Evolutionary conservation across 768 basidiomycete genomes (phyloP).

Genomic region (Mycena galopus): DNA sequence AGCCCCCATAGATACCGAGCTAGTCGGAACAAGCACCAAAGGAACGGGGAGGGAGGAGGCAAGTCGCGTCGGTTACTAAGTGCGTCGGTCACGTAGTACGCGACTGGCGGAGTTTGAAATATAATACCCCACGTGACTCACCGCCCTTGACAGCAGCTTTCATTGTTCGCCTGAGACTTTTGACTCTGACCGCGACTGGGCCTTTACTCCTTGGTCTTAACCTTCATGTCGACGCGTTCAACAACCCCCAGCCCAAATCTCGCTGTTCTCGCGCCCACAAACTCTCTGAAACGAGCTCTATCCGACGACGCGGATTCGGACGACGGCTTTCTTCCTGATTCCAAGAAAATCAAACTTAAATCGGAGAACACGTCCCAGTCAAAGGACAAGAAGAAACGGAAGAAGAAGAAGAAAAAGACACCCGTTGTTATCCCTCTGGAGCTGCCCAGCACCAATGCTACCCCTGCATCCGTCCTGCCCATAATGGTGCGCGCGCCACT

Average conservation of each 20-base stretch:
- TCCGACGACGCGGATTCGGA: slow-evolving; percentile 46
- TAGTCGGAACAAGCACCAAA: neutral
- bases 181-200: neutral
- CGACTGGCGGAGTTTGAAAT: no score
- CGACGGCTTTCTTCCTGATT: slow-evolving; percentile 39
- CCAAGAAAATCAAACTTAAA: slow-evolving; percentile 50
- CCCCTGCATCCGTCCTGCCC: slow-evolving; percentile 11
- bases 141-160: no score
- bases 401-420: slow-evolving; percentile 52
- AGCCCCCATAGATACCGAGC: neutral
- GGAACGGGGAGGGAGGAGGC: neutral
- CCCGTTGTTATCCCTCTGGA: slow-evolving; percentile 45
- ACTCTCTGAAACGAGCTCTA: slow-evolving; percentile 49
- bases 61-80: slow-evolving; percentile 2
- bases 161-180: no score
- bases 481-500: slow-evolving; percentile 40
- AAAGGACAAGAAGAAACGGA: slow-evolving; percentile 55
- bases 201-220: neutral
- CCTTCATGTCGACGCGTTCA: slow-evolving; percentile 48
- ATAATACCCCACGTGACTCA: no score
- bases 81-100: no score
- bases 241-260: slow-evolving; percentile 49
- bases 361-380: slow-evolving; percentile 40
- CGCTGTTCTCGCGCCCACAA: slow-evolving; percentile 40
- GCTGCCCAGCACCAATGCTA: slow-evolving; percentile 18